Percentiles rank a stretch among this genome's conserved stretches.
phyloP scores from a whole-genome alignment of 352 stramenopile species.

The Plasmopara muralis region DNA sequence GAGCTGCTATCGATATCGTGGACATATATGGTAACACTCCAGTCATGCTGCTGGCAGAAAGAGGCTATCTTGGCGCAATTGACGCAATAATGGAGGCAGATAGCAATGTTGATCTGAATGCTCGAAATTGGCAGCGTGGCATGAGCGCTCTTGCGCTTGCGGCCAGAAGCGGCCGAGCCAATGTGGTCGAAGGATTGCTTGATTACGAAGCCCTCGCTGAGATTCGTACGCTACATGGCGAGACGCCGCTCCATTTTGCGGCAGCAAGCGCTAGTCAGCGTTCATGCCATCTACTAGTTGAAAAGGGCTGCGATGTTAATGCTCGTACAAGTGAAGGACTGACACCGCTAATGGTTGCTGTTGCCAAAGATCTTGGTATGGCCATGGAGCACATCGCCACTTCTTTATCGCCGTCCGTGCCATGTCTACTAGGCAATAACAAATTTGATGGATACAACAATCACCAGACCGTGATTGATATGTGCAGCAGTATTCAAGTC shows the following conservation, averaged over 20 bases:
- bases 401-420: slow-evolving; percentile 18
- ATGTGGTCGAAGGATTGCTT: slow-evolving; percentile 75
- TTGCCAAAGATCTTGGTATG: slow-evolving; percentile 38
- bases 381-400: slow-evolving; percentile 27
- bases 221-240: slow-evolving; percentile 52
- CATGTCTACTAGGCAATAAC: slow-evolving; percentile 10
- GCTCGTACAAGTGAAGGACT: slow-evolving; percentile 57
- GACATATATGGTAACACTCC: slow-evolving; percentile 83
- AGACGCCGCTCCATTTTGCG: slow-evolving; percentile 77
- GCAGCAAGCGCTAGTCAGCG: slow-evolving; percentile 51
- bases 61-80: slow-evolving; percentile 61
- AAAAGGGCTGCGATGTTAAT: slow-evolving; percentile 62
- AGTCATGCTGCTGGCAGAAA: slow-evolving; percentile 71
- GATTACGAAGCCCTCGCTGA: slow-evolving; percentile 74
- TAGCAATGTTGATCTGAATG: slow-evolving; percentile 63
- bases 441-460: slow-evolving; percentile 8
- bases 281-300: slow-evolving; percentile 65
- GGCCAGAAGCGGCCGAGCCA: slow-evolving; percentile 49
- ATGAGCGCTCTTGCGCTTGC: slow-evolving; percentile 72
- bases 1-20: slow-evolving; percentile 47
- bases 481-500: slow-evolving; percentile 40
- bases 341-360: slow-evolving; percentile 77
- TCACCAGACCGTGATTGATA: slow-evolving; percentile 25
- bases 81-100: slow-evolving; percentile 69
- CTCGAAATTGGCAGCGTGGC: slow-evolving; percentile 74